Base-by-base conservation (phyloP, 2,329 filamentous ascomycete genomes). In the Epichloe amarillans region DNA sequence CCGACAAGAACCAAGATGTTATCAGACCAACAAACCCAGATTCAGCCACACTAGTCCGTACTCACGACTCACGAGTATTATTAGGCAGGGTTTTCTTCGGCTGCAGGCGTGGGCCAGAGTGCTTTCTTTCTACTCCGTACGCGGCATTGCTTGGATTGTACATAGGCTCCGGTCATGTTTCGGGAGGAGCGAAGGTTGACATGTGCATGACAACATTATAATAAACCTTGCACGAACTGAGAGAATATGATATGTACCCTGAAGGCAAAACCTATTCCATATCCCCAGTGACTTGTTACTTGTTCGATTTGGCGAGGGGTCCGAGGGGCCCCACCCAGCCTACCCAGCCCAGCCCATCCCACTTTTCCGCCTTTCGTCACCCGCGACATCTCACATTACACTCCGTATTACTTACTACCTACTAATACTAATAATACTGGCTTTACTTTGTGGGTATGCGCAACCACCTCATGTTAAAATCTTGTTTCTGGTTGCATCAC, bases 21-120 rank as follows among this genome's bases (percentile, higher is more conserved):
- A 5, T 38, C 15, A 38, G 37, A 26, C 21, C 15, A 17, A 21
- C 15, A 14, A 21, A 38, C 10, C 36, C 15, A 12, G 15, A 30
- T 15, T 37, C 1, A 35, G 38, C 23, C 12, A n/a, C 30, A 38
- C 36, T n/a, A 21, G 3, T 21, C 19, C 3, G 19, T 21, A 21
- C 2, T 21, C 17, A 17, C 17, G 17, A n/a, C 14, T 14, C 11
- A n/a, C 19, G 26, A 26, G 8, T 33, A 17, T 15, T n/a, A 14
- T 15, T n/a, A 21, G 17, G 51, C 51, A 46, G 57, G 56, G 33
- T 47, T 50, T 54, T 54, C 56, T 51, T 57, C 57, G 57, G 56
- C 39, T 45, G 47, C 11, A n/a, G 7, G 26, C 17, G 19, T 46
- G 26, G 42, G 26, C 26, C 42, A 11, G 23, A 14, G 37, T 39